Base-by-base conservation (phyloP, 2,329 filamentous ascomycete species). In the Exophiala bonariae region DNA sequence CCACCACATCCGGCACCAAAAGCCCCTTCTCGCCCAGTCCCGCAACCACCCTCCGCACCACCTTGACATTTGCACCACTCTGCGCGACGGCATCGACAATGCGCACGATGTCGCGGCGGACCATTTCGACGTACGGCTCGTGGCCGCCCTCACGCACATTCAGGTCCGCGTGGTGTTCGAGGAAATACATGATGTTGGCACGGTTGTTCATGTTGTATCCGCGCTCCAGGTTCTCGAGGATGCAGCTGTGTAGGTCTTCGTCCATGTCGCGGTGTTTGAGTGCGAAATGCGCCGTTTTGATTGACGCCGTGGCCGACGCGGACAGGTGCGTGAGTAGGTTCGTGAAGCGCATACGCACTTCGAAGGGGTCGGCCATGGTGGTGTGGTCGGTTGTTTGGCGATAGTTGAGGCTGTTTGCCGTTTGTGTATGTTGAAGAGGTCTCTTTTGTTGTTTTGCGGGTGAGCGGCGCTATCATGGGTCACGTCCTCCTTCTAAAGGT, bases 131-230 rank as follows among this genome's bases (percentile, higher is more conserved):
- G 63, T 96, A 99, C 54, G 89, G 85, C 43, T 80, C 72, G 59
- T 93, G 84, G 4, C 55, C 54, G 54, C 83, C 81, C 57, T 89
- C 87, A 57, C 83, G 86, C 54, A 82, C 79, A 17, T 89, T 87
- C 70, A 89, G 78, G 64, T 97, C 92, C 64, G 95, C 87, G 58
- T 99, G 88, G 59, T 92, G 87, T 63, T 97, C 92, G 63, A 99
- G 86, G 69, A 99, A 99, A 71, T 95, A 99, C 87, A 99, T 95
- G 67, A 99, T 97, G 66, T 99, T 99, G 49, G 93, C 95, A 51
- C 92, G 81, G 41, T 86, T 95, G 70, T 99, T 99, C 87, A 99
- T 95, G 58, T 88, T 92, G 58, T 89, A 95, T 14, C 53, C 49
- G 14, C 81, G 75, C 68, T 97, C 92, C 22, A 99, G 78, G 68